These are phyloP conservation scores for Xylaria longipes DNA, from an alignment of 495 filamentous ascomycete genomes.

Conservation along the genomic window DNA sequence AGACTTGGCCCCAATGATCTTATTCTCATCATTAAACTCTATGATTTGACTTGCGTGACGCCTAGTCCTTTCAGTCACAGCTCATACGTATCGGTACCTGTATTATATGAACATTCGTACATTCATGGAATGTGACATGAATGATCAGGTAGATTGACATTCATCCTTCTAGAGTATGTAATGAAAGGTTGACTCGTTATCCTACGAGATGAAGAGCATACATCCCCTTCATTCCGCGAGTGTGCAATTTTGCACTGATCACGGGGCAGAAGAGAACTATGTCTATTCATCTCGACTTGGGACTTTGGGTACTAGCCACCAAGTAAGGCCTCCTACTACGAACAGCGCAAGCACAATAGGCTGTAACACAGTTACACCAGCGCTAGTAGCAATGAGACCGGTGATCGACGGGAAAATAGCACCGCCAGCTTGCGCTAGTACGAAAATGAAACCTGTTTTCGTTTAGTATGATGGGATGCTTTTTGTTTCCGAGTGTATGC, in stretches of 20 bases:
- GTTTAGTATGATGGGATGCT: neutral
- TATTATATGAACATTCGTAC: neutral
- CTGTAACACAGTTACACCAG: conserved; percentile 56
- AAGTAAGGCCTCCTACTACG: conserved; percentile 49
- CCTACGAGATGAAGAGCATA: neutral
- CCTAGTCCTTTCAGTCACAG: neutral
- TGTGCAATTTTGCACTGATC: neutral
- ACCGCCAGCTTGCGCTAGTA: conserved; percentile 56
- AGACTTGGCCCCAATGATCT: too few relatives aligned
- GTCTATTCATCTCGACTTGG: conserved; percentile 33
- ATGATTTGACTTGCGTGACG: too few relatives aligned
- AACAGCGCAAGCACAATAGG: conserved; percentile 57
- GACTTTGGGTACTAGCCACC: conserved; percentile 52
- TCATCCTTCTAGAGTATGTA: neutral
- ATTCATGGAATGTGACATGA: neutral
- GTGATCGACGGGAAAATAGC: conserved; percentile 59
- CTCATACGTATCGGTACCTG: neutral
- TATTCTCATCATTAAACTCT: too few relatives aligned
- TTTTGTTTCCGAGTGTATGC: neutral
- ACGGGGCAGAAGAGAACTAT: neutral
- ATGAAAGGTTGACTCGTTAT: neutral
- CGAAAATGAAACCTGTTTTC: conserved; percentile 51
- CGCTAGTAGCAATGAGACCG: conserved; percentile 52
- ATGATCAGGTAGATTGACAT: neutral
- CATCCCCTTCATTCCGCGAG: neutral